A percentile compares a stretch with the other conserved stretches of the same genome.
Evolutionary conservation across 2,329 filamentous ascomycete species (phyloP).

Genomic region (Onygenales sp.): DNA sequence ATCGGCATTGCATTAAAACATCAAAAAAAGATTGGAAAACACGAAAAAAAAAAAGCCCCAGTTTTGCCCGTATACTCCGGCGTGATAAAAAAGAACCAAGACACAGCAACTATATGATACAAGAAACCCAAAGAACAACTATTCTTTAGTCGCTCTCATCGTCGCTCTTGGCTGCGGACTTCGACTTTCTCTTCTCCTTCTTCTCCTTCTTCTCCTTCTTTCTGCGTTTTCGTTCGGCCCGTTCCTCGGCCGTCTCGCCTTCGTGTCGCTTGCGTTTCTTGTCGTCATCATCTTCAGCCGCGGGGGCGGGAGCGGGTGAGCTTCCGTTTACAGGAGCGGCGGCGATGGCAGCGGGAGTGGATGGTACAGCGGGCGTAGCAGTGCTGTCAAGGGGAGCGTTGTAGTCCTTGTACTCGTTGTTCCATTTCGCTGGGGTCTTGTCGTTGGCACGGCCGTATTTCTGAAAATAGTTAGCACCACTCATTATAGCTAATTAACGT

Average conservation of each 20-base stretch:
- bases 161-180: conserved; percentile 36
- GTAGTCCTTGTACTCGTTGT: conserved; percentile 85
- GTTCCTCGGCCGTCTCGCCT: conserved; percentile 41
- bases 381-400: conserved; percentile 43
- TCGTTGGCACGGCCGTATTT: conserved; percentile 94
- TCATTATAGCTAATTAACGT: not conserved
- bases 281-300: conserved; percentile 38
- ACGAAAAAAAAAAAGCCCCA: conserved; percentile 11
- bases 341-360: conserved; percentile 30
- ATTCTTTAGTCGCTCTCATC: conserved; percentile 33
- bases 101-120: conserved; percentile 27
- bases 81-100: conserved; percentile 17
- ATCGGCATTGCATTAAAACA: conserved; percentile 1
- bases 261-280: conserved; percentile 50
- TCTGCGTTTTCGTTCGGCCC: conserved; percentile 40
- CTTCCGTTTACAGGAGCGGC: conserved; percentile 20
- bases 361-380: conserved; percentile 35
- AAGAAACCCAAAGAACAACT: conserved; percentile 19
- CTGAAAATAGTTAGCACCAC: conserved; percentile 21
- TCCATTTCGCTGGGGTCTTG: conserved; percentile 88
- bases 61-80: conserved; percentile 31
- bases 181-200: conserved; percentile 63
- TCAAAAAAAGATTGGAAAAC: not conserved
- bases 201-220: conserved; percentile 48
- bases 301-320: conserved; percentile 20